Percentiles rank a stretch among this genome's conserved stretches.
These are phyloP conservation scores for Colletotrichum shisoi DNA, from an alignment of 2,329 filamentous ascomycete species.

Conservation along the genomic window DNA sequence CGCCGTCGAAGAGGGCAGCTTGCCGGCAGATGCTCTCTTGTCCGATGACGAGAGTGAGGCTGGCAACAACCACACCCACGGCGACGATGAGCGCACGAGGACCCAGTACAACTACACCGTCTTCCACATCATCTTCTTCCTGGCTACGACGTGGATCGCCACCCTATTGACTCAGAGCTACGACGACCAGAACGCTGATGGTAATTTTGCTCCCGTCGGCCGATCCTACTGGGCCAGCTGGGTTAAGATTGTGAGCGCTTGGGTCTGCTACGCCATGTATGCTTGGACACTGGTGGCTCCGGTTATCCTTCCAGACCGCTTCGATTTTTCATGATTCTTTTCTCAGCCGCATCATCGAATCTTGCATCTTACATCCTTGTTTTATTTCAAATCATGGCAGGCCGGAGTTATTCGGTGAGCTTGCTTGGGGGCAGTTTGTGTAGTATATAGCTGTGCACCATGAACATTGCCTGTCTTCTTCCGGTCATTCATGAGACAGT, in stretches of 20 bases:
- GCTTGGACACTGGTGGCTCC: conserved; percentile 92
- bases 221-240: conserved; percentile 97
- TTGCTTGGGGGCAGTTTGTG: not conserved
- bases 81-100: conserved; percentile 86
- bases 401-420: not conserved
- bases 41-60: conserved; percentile 74
- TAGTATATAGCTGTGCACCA: too few relatives aligned
- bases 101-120: conserved; percentile 97
- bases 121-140: conserved; percentile 97
- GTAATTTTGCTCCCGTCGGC: conserved; percentile 89
- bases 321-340: conserved; percentile 64
- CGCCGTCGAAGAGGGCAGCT: conserved; percentile 88
- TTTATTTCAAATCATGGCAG: not conserved
- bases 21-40: conserved; percentile 88
- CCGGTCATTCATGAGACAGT: not conserved
- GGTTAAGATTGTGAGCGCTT: conserved; percentile 98
- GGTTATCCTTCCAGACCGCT: conserved; percentile 83
- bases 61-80: conserved; percentile 64
- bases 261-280: conserved; percentile 95
- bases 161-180: conserved; percentile 81
- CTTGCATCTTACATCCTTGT: not conserved
- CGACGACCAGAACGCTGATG: conserved; percentile 67
- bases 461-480: not conserved
- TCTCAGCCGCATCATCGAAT: not conserved
- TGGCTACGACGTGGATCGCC: conserved; percentile 94